Evolutionary conservation across 2,329 filamentous ascomycete genomes (phyloP).

Genomic region (Emmonsiellopsis sp.): DNA sequence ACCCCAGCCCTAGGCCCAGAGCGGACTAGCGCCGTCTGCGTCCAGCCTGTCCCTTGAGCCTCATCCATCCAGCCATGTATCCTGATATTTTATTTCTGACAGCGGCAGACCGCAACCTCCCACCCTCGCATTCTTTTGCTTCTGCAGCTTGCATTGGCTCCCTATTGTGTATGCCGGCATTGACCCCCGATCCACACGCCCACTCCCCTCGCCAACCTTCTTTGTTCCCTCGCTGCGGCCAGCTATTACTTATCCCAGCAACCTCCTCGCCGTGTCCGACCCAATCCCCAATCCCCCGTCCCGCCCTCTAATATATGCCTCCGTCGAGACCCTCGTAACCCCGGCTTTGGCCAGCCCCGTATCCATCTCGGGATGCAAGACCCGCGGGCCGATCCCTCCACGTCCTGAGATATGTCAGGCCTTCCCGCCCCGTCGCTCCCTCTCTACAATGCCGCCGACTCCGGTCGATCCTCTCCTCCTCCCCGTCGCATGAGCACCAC

Average conservation of each 20-base stretch:
- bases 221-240: neutral
- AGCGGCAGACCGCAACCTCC: too few species aligned
- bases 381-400: constrained; percentile 1
- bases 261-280: neutral
- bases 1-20: too few species aligned
- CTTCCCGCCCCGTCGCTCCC: constrained; percentile 48
- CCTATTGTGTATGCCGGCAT: too few species aligned
- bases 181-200: too few species aligned
- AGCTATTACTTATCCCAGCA: neutral
- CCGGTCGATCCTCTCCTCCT: constrained; percentile 12
- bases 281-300: neutral
- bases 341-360: constrained; percentile 2
- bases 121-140: too few species aligned
- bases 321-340: neutral
- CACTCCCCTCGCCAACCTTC: neutral
- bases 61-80: too few species aligned
- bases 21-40: too few species aligned
- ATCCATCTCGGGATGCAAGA: constrained; percentile 6
- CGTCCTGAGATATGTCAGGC: constrained; percentile 53
- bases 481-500: constrained; percentile 5
- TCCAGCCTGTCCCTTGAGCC: too few species aligned
- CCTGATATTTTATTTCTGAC: too few species aligned
- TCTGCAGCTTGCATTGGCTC: too few species aligned
- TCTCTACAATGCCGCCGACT: constrained; percentile 40
- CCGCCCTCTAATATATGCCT: constrained; percentile 3